Conservation (phyloP, 192 early-diverging fungal genomes). For the Coemansia sp. region DNA sequence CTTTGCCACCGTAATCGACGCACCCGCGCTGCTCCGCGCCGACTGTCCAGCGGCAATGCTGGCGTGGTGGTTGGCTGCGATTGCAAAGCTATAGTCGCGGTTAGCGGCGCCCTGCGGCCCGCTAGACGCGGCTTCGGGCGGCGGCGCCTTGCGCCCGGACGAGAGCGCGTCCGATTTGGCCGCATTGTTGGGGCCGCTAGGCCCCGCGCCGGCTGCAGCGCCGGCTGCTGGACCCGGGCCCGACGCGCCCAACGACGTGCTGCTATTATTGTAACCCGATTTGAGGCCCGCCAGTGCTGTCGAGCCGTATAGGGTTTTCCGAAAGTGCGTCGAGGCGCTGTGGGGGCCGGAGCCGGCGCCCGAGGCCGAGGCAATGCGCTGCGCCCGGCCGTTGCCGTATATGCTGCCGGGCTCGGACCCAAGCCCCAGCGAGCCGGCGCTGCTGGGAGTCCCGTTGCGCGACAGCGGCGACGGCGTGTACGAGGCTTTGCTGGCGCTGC, state of each 20-base stretch:
- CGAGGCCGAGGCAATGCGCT: slow-evolving; percentile 46
- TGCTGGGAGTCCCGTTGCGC: slow-evolving; percentile 10
- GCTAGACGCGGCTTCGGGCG: slow-evolving; percentile 9
- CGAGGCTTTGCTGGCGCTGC: not conserved
- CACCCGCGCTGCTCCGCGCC: slow-evolving; percentile 39
- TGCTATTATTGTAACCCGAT: slow-evolving; percentile 34
- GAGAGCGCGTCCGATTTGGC: slow-evolving; percentile 1
- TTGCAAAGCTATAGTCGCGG: slow-evolving; percentile 52
- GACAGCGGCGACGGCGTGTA: slow-evolving; percentile 45
- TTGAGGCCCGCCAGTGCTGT: slow-evolving; percentile 29
- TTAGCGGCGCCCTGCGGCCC: slow-evolving; percentile 8
- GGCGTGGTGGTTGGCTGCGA: slow-evolving; percentile 19
- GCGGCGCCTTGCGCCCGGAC: slow-evolving; percentile 35
- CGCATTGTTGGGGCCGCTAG: not conserved
- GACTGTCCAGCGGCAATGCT: slow-evolving; percentile 18
- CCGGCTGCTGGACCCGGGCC: not conserved
- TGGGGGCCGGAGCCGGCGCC: slow-evolving; percentile 12
- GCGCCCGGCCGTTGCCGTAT: slow-evolving; percentile 34
- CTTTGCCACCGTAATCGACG: slow-evolving; percentile 23
- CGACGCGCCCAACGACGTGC: slow-evolving; percentile 18
- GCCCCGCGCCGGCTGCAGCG: not conserved
- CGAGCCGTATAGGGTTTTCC: slow-evolving; percentile 48
- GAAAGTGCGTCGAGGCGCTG: slow-evolving; percentile 13
- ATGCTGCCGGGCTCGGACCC: too few relatives aligned
- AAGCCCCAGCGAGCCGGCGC: slow-evolving; percentile 10